Percentiles rank a stretch among this genome's conserved stretches.
Conservation (phyloP, 345 rosid species). For the Gossypium herbaceum region DNA sequence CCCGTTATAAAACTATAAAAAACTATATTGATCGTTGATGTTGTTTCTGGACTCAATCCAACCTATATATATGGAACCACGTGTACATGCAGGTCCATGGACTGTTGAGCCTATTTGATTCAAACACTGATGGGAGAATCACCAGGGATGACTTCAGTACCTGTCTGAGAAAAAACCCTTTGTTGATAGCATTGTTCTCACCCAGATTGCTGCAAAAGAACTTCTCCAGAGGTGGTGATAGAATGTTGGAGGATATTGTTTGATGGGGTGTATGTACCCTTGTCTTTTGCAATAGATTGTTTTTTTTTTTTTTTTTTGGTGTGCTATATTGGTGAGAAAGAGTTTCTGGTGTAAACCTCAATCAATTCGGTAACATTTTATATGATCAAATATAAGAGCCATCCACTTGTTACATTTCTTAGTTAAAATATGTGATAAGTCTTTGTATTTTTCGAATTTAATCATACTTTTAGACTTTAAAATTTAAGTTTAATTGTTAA, state of each 20-base stretch:
- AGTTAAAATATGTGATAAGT: no score
- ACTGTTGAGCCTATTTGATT: conserved; percentile 51
- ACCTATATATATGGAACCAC: not conserved
- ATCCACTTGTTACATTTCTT: not conserved
- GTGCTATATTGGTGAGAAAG: not conserved
- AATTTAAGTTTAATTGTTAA: no score
- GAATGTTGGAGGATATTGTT: conserved; percentile 33
- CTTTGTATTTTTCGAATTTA: no score
- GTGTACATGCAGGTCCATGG: conserved; percentile 42
- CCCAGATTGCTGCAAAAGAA: conserved; percentile 29
- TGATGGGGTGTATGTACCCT: conserved; percentile 16
- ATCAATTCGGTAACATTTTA: not conserved
- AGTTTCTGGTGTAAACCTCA: not conserved
- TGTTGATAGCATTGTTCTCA: conserved; percentile 60
- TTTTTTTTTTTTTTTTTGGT: not conserved
- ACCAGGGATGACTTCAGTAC: conserved; percentile 48
- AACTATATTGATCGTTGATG: not conserved
- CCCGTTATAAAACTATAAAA: not conserved
- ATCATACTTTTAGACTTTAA: no score
- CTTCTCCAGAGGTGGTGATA: conserved; percentile 20
- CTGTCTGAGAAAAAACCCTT: conserved; percentile 65
- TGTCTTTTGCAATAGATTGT: not conserved
- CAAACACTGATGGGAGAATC: conserved; percentile 47
- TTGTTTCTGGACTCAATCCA: not conserved
- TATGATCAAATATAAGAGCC: not conserved